Evolutionary conservation across 306 rosid species (phyloP).

Genomic region (Begonia fuchsioides): DNA sequence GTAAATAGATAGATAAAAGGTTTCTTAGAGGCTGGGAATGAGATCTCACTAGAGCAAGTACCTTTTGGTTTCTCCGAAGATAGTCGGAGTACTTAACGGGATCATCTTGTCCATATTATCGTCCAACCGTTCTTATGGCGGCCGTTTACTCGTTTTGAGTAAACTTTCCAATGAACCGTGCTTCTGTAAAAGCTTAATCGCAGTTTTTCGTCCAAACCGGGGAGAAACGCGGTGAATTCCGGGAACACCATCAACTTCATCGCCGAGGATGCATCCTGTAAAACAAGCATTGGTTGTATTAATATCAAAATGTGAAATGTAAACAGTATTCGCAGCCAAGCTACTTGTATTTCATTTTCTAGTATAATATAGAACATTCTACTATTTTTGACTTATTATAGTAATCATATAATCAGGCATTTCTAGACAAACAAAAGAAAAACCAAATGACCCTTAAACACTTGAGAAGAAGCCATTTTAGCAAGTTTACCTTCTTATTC

Average conservation of each 20-base stretch:
- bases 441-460: too few relatives aligned
- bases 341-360: too few relatives aligned
- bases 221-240: conserved; percentile 86
- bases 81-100: conserved; percentile 54
- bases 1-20: too few relatives aligned
- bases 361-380: too few relatives aligned
- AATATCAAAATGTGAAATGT: too few relatives aligned
- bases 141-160: conserved; percentile 55
- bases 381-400: too few relatives aligned
- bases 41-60: conserved; percentile 36
- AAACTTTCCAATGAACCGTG: conserved; percentile 75
- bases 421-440: too few relatives aligned
- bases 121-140: conserved; percentile 75
- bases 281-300: background rate
- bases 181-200: conserved; percentile 71
- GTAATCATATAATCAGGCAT: too few relatives aligned
- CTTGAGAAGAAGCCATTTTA: too few relatives aligned
- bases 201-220: conserved; percentile 84
- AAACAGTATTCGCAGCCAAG: too few relatives aligned
- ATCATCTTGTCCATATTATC: conserved; percentile 81
- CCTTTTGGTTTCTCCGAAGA: conserved; percentile 58
- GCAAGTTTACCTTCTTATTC: too few relatives aligned
- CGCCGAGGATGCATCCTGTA: conserved; percentile 76
- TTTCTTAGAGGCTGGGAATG: too few relatives aligned
- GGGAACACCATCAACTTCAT: conserved; percentile 84